These are phyloP conservation scores for Coemansia sp. DNA, from an alignment of 192 early-diverging fungal species.

Conservation along the genomic window DNA sequence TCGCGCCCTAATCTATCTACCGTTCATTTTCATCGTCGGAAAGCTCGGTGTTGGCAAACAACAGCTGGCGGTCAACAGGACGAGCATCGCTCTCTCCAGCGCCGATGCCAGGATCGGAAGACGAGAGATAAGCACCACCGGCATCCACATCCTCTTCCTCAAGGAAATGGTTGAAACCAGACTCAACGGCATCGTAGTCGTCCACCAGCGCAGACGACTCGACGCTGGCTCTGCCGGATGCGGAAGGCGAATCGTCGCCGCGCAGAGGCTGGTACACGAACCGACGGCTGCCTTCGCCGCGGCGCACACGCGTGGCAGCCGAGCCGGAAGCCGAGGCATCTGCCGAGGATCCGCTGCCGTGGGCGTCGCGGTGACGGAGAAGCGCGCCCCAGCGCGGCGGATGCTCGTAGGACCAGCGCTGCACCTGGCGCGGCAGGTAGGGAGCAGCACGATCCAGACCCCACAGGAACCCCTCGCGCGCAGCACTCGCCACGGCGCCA, in stretches of 20 bases:
- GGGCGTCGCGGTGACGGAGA: slow-evolving; percentile 29
- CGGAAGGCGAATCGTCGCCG: slow-evolving; percentile 27
- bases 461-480: slow-evolving; percentile 40
- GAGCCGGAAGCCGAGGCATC: too few species aligned
- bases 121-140: neutral
- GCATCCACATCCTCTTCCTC: slow-evolving; percentile 32
- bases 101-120: neutral
- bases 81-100: slow-evolving; percentile 32
- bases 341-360: slow-evolving; percentile 8
- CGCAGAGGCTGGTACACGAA: slow-evolving; percentile 40
- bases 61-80: slow-evolving; percentile 40
- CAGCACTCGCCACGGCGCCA: slow-evolving; percentile 30
- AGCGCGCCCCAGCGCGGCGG: slow-evolving; percentile 48
- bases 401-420: slow-evolving; percentile 54
- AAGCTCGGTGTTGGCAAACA: slow-evolving; percentile 49
- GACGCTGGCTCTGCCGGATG: slow-evolving; percentile 17
- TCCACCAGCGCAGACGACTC: slow-evolving; percentile 20
- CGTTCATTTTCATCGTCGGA: slow-evolving; percentile 33
- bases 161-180: slow-evolving; percentile 52
- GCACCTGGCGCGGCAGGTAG: slow-evolving; percentile 35
- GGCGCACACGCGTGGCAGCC: slow-evolving; percentile 4
- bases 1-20: neutral
- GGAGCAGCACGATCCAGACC: slow-evolving; percentile 42
- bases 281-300: slow-evolving; percentile 19
- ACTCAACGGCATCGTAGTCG: slow-evolving; percentile 51